Evolutionary conservation across 2,329 filamentous ascomycete genomes (phyloP), one percentile per base, ranked within the genome.

Genomic region (Fusarium falciforme): DNA sequence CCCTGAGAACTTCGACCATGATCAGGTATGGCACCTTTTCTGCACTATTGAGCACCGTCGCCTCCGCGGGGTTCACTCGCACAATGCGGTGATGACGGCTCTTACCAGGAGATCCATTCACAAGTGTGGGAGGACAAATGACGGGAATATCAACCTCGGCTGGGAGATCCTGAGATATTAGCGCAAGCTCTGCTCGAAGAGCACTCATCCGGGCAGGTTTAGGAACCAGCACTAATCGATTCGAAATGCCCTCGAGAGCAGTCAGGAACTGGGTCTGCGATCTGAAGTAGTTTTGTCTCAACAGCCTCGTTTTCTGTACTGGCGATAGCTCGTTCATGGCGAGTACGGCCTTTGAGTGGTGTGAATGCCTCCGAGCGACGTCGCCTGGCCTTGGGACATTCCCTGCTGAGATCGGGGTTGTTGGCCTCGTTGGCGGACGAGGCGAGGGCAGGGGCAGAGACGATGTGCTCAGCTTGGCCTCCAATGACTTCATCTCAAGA

Each of bases 21-120:
- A 96, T 87, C 59, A 96, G 83, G 82, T 95, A 96, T 1, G 94
- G 94, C 52, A 96, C 94, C 80, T 95, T 93, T 81, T 96, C 93
- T 6, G 94, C 94, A 80, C 94, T 96, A 82, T 96, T 96, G 61
- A 96, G 84, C 64, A 95, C 94, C 1, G 94, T 96, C 7, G 94
- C 92, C 82, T 96, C 94, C 2, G 93, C 93, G 8, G 94, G 94
- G 78, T 95, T 96, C 59, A 96, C 87, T 40, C 94, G 90, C 54
- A 96, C 93, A 68, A 96, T 94, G 38, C 94, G 90, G 79, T 96
- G 94, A 80, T 96, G 94, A 64, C 89, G 90, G 78, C 93, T 95
- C 79, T 90, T 91, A 29, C 92, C 90, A 3, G 93, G 90, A n/a
- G 90, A 89, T 25, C 94, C 93, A 81, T 94, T 89, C 12, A 93